Base-by-base conservation (phyloP, 2,329 filamentous ascomycete species). In the Phialophora verrucosa region DNA sequence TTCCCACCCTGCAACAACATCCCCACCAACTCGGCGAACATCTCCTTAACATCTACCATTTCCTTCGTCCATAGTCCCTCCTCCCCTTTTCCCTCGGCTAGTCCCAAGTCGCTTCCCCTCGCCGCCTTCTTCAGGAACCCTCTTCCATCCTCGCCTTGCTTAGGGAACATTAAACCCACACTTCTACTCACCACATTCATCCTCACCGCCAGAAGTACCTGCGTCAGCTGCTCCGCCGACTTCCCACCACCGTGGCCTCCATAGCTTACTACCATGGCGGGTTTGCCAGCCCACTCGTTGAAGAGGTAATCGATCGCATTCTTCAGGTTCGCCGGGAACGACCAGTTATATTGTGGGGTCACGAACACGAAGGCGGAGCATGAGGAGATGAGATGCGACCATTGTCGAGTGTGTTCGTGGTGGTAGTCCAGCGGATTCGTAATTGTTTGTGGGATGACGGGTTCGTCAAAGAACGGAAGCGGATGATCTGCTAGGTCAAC, bases 251-350 rank as follows among this genome's bases (percentile, higher is more conserved):
- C 80, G 29, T 75, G 73, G 0, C 80, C 79, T 4, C 86, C 86
- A 75, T 88, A 88, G 63, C 79, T 83, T 29, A 88, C 80, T 63
- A 88, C 78, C 55, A 77, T 76, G 20, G 79, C 80, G 0, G 85
- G 83, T 74, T 88, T 88, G 8, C 81, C 83, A 27, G 75, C 80
- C 83, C 85, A 88, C 72, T 88, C 86, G 70, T 87, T 76, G 70
- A 80, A 83, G 0, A 89, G 79, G 71, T 86, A 88, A 73, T 89
- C 87, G 63, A 89, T 81, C 5, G 87, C 86, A 72, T 88, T 89
- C 78, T 89, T 89, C 57, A 85, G 75, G 6, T 78, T 80, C 0
- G 82, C 85, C 0, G 86, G 78, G 5, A 87, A 76, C 27, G 84
- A 81, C 73, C 77, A 83, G 77, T 89, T 88, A 73, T 88, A 88